These are phyloP conservation scores for Mycena vulgaris DNA, from an alignment of 768 basidiomycete genomes.

Conservation along the genomic window DNA sequence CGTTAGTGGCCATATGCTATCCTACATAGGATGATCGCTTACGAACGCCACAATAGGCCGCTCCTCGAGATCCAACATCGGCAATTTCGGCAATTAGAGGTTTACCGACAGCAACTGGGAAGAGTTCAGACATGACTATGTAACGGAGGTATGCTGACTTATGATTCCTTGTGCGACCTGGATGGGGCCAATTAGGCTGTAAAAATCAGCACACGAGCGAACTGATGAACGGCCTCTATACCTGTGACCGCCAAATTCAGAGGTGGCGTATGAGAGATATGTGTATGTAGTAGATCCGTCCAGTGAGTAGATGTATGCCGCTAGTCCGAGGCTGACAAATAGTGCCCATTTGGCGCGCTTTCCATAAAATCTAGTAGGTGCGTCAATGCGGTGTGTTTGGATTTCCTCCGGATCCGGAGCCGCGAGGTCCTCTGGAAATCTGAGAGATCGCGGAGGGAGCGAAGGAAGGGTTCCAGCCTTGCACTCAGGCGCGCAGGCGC, in stretches of 20 bases:
- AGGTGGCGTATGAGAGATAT: slow-evolving; percentile 73
- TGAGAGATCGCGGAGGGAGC: neutral
- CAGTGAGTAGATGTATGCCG: slow-evolving; percentile 84
- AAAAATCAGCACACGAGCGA: neutral
- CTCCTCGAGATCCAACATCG: slow-evolving; percentile 78
- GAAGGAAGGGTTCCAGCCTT: too few relatives aligned
- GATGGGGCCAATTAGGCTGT: slow-evolving; percentile 68
- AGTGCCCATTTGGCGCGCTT: slow-evolving; percentile 72
- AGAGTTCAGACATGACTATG: neutral
- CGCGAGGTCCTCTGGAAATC: neutral
- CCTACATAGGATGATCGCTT: slow-evolving; percentile 52
- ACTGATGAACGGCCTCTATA: neutral
- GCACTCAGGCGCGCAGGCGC: slow-evolving; percentile 24
- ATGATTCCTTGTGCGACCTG: slow-evolving; percentile 70
- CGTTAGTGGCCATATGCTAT: too few relatives aligned
- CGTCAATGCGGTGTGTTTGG: slow-evolving; percentile 7
- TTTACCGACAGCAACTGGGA: slow-evolving; percentile 64
- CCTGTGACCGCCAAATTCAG: slow-evolving; percentile 63
- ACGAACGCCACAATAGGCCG: slow-evolving; percentile 72
- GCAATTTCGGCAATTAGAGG: slow-evolving; percentile 83
- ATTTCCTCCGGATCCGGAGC: neutral
- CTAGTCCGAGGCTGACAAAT: slow-evolving; percentile 72
- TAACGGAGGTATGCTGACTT: slow-evolving; percentile 50
- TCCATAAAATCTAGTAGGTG: slow-evolving; percentile 54
- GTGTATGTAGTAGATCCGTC: slow-evolving; percentile 79